Evolutionary conservation across 2,329 filamentous ascomycete species (phyloP).

Genomic region (Diaporthe longicolla): DNA sequence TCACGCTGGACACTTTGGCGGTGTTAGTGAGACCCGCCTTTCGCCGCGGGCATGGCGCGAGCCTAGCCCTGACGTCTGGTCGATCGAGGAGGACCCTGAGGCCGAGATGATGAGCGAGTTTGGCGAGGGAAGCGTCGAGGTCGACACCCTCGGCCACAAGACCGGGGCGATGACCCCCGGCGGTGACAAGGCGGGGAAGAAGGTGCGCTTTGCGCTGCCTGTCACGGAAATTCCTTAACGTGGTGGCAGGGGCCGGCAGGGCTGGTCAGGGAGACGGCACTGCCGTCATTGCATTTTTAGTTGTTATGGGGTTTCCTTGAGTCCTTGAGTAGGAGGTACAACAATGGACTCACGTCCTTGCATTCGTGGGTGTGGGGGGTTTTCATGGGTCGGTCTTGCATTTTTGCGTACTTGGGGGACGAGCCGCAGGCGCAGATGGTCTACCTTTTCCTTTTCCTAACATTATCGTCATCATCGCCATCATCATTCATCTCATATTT

Average conservation of each 20-base stretch:
- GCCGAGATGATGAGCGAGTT: conserved; percentile 64
- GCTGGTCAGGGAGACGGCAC: neutral
- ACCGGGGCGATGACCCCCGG: conserved; percentile 49
- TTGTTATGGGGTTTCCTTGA: neutral
- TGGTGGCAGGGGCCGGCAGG: neutral
- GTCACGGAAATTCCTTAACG: conserved; percentile 49
- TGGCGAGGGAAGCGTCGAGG: conserved; percentile 44
- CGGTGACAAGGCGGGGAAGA: conserved; percentile 66
- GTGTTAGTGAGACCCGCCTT: conserved; percentile 46
- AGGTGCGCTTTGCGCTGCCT: conserved; percentile 68
- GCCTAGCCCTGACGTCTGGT: conserved; percentile 72
- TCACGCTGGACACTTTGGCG: neutral
- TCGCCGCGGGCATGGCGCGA: conserved; percentile 68
- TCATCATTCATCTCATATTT: neutral
- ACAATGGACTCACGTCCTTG: conserved; percentile 27
- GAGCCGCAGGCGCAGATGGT: neutral
- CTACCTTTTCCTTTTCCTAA: neutral
- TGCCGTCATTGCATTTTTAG: neutral
- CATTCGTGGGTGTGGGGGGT: conserved; percentile 20
- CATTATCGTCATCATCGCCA: conserved; percentile 4
- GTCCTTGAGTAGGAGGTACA: neutral
- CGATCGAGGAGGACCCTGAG: conserved; percentile 72
- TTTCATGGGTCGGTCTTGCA: conserved; percentile 21
- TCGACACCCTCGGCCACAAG: conserved; percentile 49
- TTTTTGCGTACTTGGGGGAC: neutral